Percentiles rank a stretch among this genome's conserved stretches.
phyloP scores from a whole-genome alignment of 129 eudicot species.

The Tagetes patula region DNA sequence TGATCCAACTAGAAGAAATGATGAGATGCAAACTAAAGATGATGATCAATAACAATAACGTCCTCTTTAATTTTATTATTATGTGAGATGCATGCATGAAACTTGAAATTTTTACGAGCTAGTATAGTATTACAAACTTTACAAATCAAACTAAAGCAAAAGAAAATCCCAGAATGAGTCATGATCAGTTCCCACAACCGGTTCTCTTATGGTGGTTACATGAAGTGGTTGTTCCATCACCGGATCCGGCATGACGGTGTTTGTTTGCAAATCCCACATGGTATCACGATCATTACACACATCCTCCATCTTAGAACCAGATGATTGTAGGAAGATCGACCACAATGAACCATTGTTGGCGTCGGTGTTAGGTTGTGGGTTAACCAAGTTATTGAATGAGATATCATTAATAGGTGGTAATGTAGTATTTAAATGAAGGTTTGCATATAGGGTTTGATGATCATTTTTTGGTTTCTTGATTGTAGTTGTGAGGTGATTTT shows the following conservation, averaged over 20 bases:
- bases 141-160: slow-evolving; percentile 9
- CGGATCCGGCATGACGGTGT: slow-evolving; percentile 18
- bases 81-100: background rate
- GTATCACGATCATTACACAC: slow-evolving; percentile 15
- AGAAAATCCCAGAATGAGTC: slow-evolving; percentile 40
- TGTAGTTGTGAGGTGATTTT: background rate
- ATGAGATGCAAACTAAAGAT: no score
- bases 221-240: slow-evolving; percentile 22
- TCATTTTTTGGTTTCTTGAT: slow-evolving; percentile 7
- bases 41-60: no score
- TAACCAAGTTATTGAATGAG: background rate
- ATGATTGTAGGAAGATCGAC: slow-evolving; percentile 26
- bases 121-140: background rate
- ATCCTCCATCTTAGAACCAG: background rate
- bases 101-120: background rate
- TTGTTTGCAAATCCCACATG: slow-evolving; percentile 31
- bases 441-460: slow-evolving; percentile 17
- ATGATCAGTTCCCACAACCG: slow-evolving; percentile 33
- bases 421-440: slow-evolving; percentile 15
- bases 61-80: no score
- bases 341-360: slow-evolving; percentile 25
- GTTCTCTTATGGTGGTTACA: background rate
- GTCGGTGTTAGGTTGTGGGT: slow-evolving; percentile 13
- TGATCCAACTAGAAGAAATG: no score
- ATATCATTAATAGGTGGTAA: slow-evolving; percentile 1